Evolutionary conservation across 768 basidiomycete genomes (phyloP).

Genomic region (Leccinum ochraceum): DNA sequence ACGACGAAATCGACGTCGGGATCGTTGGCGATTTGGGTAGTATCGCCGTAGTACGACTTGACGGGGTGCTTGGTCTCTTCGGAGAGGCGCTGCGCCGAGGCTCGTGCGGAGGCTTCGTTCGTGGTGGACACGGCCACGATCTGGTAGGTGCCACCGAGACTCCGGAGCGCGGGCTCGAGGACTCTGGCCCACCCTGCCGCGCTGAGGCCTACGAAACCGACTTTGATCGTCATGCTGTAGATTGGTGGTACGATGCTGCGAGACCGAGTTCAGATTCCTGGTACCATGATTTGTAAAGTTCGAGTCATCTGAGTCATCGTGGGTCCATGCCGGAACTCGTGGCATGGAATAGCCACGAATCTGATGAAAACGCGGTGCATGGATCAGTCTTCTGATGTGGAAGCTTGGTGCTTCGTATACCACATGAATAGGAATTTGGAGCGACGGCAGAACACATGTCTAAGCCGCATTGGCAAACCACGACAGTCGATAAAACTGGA

Average conservation of each 20-base stretch:
- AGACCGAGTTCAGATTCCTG: not conserved
- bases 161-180: constrained; percentile 10
- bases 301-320: not conserved
- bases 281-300: not conserved
- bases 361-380: not conserved
- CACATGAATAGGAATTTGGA: not conserved
- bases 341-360: not conserved
- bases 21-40: constrained; percentile 16
- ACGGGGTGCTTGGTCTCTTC: constrained; percentile 6
- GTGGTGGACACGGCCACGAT: constrained; percentile 15
- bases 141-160: constrained; percentile 12
- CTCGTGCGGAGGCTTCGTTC: constrained; percentile 9
- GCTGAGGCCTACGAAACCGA: constrained; percentile 15
- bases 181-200: constrained; percentile 7
- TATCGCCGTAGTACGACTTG: constrained; percentile 15
- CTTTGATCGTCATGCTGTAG: constrained; percentile 4
- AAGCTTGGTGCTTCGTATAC: not conserved
- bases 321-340: not conserved
- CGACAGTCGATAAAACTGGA: no score
- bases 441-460: no score
- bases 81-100: constrained; percentile 10
- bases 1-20: constrained; percentile 16
- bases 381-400: not conserved
- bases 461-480: no score
- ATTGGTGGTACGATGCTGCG: not conserved